A percentile compares a stretch with the other conserved stretches of the same genome.
These are phyloP conservation scores for Catharanthus roseus DNA, from an alignment of 257 asterid species.

Conservation along the genomic window DNA sequence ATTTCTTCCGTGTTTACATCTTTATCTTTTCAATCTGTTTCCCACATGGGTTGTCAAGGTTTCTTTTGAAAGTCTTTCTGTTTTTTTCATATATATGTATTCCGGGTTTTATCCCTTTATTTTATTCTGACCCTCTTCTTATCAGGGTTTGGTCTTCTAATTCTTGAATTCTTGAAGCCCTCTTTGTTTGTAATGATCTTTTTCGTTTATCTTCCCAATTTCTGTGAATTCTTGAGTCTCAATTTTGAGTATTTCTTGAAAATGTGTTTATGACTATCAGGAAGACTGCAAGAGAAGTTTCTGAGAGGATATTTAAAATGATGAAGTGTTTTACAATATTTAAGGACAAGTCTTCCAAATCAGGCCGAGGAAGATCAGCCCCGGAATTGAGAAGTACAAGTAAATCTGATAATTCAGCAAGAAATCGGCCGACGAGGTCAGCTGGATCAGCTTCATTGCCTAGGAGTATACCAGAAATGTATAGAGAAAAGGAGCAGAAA, in stretches of 20 bases:
- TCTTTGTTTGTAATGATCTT: not conserved
- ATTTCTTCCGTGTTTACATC: not conserved
- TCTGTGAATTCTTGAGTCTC: not conserved
- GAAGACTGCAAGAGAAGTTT: not conserved
- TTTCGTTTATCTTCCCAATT: not conserved
- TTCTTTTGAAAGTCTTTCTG: not conserved
- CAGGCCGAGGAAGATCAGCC: conserved; percentile 45
- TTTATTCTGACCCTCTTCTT: not conserved
- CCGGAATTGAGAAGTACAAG: conserved; percentile 45
- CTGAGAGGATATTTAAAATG: conserved; percentile 26
- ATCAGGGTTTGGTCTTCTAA: not conserved
- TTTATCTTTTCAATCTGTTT: not conserved
- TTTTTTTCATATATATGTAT: not conserved
- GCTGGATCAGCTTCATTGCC: conserved; percentile 57
- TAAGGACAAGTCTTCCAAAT: conserved; percentile 37
- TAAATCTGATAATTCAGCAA: conserved; percentile 20
- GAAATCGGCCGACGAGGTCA: conserved; percentile 43
- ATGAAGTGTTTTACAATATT: conserved; percentile 57
- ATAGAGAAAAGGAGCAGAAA: conserved; percentile 47
- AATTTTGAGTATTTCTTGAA: not conserved
- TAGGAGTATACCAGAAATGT: conserved; percentile 65
- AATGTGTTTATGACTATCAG: conserved; percentile 7
- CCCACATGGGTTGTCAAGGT: conserved; percentile 6
- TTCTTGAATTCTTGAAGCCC: not conserved
- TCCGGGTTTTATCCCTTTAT: not conserved